These are phyloP conservation scores for Puccinellia tenuiflora DNA, from an alignment of 176 grass and related monocot genomes.

Conservation along the genomic window DNA sequence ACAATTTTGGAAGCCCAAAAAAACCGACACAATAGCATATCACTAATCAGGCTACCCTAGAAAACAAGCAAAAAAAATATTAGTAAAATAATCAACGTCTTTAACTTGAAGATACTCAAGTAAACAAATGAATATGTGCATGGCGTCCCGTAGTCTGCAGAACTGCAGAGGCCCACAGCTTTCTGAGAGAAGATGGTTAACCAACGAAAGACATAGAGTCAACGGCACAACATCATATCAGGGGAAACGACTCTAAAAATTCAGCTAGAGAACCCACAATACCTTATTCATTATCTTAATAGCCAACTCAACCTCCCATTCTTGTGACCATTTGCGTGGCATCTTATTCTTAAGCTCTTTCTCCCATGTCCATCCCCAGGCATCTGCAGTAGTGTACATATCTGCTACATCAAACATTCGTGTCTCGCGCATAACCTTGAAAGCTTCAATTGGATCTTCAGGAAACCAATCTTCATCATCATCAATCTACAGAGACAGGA, in stretches of 20 bases:
- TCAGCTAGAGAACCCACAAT: constrained; percentile 11
- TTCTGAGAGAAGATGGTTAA: background rate
- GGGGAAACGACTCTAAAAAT: background rate
- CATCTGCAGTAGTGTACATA: constrained; percentile 93
- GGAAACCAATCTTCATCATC: constrained; percentile 92
- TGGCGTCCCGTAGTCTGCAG: background rate
- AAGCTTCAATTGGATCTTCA: constrained; percentile 81
- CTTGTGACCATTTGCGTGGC: constrained; percentile 92
- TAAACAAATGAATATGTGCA: constrained; percentile 7
- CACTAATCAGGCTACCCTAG: background rate
- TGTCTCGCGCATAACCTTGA: constrained; percentile 81
- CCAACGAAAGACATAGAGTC: background rate
- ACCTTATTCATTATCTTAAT: constrained; percentile 93
- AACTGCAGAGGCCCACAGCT: background rate
- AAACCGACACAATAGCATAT: background rate
- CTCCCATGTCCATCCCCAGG: constrained; percentile 99
- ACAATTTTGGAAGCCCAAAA: constrained; percentile 4
- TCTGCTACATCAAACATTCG: constrained; percentile 70
- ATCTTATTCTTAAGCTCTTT: constrained; percentile 77
- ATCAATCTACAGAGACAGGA: constrained; percentile 51
- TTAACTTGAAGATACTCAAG: constrained; percentile 7
- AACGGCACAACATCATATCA: background rate
- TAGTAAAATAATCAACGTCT: background rate
- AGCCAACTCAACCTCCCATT: constrained; percentile 96
- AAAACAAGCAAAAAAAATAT: constrained; percentile 1